Conservation (phyloP, 2,329 filamentous ascomycete genomes). For the Ramularia endophylla region DNA sequence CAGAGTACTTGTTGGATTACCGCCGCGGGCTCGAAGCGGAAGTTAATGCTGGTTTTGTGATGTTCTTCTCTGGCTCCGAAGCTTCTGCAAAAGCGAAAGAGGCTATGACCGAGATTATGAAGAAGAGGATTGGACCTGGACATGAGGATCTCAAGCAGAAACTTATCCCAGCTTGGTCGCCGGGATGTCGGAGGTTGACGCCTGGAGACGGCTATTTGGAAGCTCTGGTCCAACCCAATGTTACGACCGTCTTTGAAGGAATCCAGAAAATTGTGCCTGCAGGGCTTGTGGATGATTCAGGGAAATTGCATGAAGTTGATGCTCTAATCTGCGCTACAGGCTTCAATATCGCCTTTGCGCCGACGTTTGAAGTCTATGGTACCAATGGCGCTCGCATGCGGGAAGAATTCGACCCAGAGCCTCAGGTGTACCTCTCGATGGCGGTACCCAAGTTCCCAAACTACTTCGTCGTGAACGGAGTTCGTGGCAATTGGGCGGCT, state of each 20-base stretch:
- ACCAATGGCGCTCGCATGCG: slow-evolving; percentile 28
- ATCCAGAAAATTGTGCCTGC: slow-evolving; percentile 19
- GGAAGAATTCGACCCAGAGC: slow-evolving; percentile 14
- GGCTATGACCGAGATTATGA: slow-evolving; percentile 38
- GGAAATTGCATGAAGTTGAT: slow-evolving; percentile 21
- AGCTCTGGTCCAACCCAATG: slow-evolving; percentile 25
- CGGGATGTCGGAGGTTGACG: slow-evolving; percentile 59
- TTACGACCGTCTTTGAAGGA: slow-evolving; percentile 20
- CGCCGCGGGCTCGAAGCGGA: slow-evolving; percentile 30
- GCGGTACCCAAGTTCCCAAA: slow-evolving; percentile 27
- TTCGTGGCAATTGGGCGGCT: slow-evolving; percentile 16
- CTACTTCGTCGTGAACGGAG: slow-evolving; percentile 28
- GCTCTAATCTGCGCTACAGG: slow-evolving; percentile 41
- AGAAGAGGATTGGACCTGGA: slow-evolving; percentile 46
- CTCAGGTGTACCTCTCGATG: slow-evolving; percentile 25
- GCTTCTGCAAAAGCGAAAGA: slow-evolving; percentile 15
- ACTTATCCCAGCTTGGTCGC: slow-evolving; percentile 58
- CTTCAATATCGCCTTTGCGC: slow-evolving; percentile 32
- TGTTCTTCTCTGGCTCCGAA: slow-evolving; percentile 18
- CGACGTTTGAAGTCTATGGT: slow-evolving; percentile 33
- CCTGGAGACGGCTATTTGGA: slow-evolving; percentile 37
- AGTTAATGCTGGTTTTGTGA: slow-evolving; percentile 18
- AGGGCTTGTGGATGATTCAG: slow-evolving; percentile 20
- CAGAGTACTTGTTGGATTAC: slow-evolving; percentile 29
- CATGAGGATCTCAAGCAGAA: slow-evolving; percentile 51